Evolutionary conservation across 202 grass and related monocot genomes (phyloP).

Genomic region (Schoenoplectus triqueter): DNA sequence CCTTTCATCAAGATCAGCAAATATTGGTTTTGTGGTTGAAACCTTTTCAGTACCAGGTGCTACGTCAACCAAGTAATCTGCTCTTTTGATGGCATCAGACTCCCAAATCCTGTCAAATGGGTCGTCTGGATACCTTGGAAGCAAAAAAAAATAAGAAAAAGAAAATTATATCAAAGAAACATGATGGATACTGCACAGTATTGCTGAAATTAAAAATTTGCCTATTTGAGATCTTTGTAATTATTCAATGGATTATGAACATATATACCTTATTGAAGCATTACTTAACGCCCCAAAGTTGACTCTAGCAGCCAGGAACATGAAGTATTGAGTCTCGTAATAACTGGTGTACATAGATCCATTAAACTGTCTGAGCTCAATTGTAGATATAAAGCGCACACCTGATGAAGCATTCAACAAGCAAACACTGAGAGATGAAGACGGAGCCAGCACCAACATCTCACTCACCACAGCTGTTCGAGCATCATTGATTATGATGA

Average conservation of each 20-base stretch:
- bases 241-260: background rate
- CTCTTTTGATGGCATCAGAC: slow-evolving; percentile 36
- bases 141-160: background rate
- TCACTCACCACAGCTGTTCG: slow-evolving; percentile 4
- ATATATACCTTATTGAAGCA: slow-evolving; percentile 39
- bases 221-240: background rate
- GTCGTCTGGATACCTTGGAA: slow-evolving; percentile 41
- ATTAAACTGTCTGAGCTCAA: slow-evolving; percentile 41
- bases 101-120: slow-evolving; percentile 45
- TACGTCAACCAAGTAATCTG: slow-evolving; percentile 42
- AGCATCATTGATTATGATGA: slow-evolving; percentile 28
- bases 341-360: slow-evolving; percentile 38
- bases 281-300: slow-evolving; percentile 35
- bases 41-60: slow-evolving; percentile 40
- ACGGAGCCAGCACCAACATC: slow-evolving; percentile 38
- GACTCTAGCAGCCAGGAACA: slow-evolving; percentile 35
- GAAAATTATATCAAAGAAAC: background rate
- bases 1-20: slow-evolving; percentile 16
- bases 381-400: slow-evolving; percentile 41
- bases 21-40: slow-evolving; percentile 37
- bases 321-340: slow-evolving; percentile 39
- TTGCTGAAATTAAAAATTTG: background rate
- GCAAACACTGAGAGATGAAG: slow-evolving; percentile 40
- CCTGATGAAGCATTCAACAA: slow-evolving; percentile 28
- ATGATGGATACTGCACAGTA: background rate